Conservation (phyloP, 2,329 filamentous ascomycete species). For the Aspergillus proliferans region DNA sequence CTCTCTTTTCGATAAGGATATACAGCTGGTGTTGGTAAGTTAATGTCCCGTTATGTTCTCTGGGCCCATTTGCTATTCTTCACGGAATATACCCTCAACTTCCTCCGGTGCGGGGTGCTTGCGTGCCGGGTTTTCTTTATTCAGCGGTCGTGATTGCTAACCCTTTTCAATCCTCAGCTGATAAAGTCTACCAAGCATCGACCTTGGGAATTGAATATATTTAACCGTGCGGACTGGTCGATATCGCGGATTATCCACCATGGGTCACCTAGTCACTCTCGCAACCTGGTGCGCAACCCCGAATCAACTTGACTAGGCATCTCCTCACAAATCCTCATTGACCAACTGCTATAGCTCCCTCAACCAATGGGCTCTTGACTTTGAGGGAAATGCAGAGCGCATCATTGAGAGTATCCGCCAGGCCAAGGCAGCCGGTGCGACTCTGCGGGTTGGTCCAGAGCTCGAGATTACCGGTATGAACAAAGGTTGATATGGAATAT, state of each 20-base stretch:
- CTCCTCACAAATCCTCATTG: neutral
- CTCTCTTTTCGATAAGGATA: no score
- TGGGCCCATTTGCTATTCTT: no score
- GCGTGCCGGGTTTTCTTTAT: neutral
- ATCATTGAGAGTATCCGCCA: constrained; percentile 57
- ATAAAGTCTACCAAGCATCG: no score
- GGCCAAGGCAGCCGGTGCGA: constrained; percentile 58
- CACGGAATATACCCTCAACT: neutral
- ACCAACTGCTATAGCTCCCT: constrained; percentile 20
- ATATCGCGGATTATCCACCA: constrained; percentile 9
- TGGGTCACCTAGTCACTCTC: constrained; percentile 38
- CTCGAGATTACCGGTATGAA: constrained; percentile 47
- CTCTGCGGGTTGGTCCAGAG: constrained; percentile 54
- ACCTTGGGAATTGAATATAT: no score
- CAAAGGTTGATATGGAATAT: neutral
- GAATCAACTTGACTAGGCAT: neutral
- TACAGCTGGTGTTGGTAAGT: no score
- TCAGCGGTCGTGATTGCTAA: neutral
- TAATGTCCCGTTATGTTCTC: no score
- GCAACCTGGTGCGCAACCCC: constrained; percentile 37
- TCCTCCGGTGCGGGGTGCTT: neutral
- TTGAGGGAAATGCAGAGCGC: constrained; percentile 56
- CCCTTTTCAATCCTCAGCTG: no score
- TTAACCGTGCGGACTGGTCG: neutral
- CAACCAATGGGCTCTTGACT: constrained; percentile 53